These are phyloP conservation scores for Imleria badia DNA, from an alignment of 768 basidiomycete genomes.

Conservation along the genomic window DNA sequence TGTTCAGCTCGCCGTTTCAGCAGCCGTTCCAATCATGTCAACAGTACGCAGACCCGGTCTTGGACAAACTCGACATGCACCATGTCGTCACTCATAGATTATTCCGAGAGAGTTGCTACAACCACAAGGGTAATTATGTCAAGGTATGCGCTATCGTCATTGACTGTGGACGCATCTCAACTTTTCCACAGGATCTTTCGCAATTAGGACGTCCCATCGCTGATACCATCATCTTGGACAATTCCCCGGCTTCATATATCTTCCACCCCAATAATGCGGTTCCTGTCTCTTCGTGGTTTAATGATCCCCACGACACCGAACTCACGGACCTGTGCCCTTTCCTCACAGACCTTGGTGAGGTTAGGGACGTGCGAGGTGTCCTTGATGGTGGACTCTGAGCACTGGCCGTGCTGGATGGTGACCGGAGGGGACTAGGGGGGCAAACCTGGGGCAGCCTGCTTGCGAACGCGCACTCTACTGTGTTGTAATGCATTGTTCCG, in stretches of 20 bases:
- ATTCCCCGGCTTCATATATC: conserved; percentile 98
- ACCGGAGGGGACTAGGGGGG: conserved; percentile 17
- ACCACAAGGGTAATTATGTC: conserved; percentile 98
- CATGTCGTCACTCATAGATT: conserved; percentile 91
- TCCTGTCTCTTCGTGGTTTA: conserved; percentile 99
- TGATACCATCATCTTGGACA: conserved; percentile 97
- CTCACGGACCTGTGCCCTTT: conserved; percentile 95
- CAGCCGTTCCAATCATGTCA: conserved; percentile 10
- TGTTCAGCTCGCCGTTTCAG: background rate
- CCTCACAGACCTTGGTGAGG: conserved; percentile 79
- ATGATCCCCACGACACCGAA: conserved; percentile 97
- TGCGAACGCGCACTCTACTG: conserved; percentile 22
- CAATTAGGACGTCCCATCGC: conserved; percentile 93
- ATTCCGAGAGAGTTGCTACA: conserved; percentile 98
- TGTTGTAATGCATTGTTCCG: conserved; percentile 30
- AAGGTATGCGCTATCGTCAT: conserved; percentile 61
- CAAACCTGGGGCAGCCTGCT: conserved; percentile 18
- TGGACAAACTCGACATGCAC: conserved; percentile 94
- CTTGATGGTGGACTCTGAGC: conserved; percentile 78
- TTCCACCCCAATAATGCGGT: conserved; percentile 99
- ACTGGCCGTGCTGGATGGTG: conserved; percentile 19
- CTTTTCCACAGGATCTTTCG: conserved; percentile 80
- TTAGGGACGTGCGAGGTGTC: conserved; percentile 90
- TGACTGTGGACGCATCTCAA: background rate
- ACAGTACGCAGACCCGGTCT: conserved; percentile 97